Evolutionary conservation across 2,329 filamentous ascomycete species (phyloP).

Genomic region (Aspergillus tubingensis): DNA sequence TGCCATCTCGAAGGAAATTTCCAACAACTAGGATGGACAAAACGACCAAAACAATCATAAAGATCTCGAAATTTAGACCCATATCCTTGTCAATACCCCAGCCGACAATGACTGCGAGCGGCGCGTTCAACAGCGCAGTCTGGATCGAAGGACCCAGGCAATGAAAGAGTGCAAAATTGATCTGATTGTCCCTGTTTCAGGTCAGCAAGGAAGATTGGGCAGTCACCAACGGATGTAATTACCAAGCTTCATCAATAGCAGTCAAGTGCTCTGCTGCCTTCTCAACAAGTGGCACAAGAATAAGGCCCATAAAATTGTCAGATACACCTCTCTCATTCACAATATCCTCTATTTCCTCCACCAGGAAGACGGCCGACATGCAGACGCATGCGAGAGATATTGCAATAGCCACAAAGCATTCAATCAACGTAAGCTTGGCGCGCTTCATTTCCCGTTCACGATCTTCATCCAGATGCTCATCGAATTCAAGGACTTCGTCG

Average conservation of each 20-base stretch:
- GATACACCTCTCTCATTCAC: conserved; percentile 54
- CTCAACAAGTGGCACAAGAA: conserved; percentile 77
- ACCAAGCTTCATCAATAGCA: conserved; percentile 81
- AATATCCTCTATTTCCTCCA: conserved; percentile 68
- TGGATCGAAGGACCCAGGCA: conserved; percentile 86
- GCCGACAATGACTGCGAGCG: conserved; percentile 77
- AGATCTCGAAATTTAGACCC: conserved; percentile 82
- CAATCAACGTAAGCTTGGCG: conserved; percentile 72
- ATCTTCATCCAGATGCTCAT: conserved; percentile 69
- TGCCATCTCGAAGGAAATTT: conserved; percentile 82
- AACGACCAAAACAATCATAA: conserved; percentile 79
- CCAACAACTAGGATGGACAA: conserved; percentile 84
- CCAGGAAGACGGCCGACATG: conserved; percentile 71
- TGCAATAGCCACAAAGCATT: conserved; percentile 66
- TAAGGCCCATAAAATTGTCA: conserved; percentile 68
- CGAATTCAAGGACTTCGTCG: conserved; percentile 69
- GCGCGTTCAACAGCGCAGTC: conserved; percentile 84
- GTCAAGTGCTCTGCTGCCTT: conserved; percentile 85
- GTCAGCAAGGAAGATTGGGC: conserved; percentile 3
- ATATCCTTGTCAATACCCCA: conserved; percentile 74
- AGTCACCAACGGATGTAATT: conserved; percentile 33
- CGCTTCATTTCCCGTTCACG: conserved; percentile 61
- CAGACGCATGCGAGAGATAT: conserved; percentile 70
- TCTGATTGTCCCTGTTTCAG: conserved; percentile 49
- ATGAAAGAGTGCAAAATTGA: conserved; percentile 83